These are phyloP conservation scores for Aspergillus latus DNA, from an alignment of 2,329 filamentous ascomycete genomes.

Conservation along the genomic window DNA sequence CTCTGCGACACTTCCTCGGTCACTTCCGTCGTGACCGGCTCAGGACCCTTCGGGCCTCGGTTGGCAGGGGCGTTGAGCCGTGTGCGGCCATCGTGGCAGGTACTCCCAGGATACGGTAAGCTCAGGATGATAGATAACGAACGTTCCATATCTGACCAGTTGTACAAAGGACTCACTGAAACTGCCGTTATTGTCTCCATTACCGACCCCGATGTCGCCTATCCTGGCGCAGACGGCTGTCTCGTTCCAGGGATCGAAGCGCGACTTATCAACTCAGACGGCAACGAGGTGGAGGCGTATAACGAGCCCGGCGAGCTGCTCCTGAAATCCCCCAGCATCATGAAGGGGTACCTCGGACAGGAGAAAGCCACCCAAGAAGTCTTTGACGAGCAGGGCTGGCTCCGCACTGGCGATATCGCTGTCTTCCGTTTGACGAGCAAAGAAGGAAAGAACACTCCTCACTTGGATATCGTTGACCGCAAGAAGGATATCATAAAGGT, in stretches of 20 bases:
- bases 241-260: background rate
- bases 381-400: conserved; percentile 60
- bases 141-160: background rate
- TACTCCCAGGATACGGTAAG: background rate
- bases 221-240: conserved; percentile 1
- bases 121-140: background rate
- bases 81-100: background rate
- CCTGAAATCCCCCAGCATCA: conserved; percentile 5
- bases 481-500: conserved; percentile 71
- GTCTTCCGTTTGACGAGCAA: conserved; percentile 34
- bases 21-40: background rate
- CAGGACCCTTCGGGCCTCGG: background rate
- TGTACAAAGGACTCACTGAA: conserved; percentile 6
- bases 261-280: conserved; percentile 5
- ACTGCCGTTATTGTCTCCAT: conserved; percentile 7
- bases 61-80: background rate
- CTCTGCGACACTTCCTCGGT: background rate
- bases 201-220: conserved; percentile 1
- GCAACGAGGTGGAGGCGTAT: conserved; percentile 1
- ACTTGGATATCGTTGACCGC: conserved; percentile 54
- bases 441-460: background rate
- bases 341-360: conserved; percentile 69
- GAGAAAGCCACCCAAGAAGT: conserved; percentile 68
- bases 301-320: conserved; percentile 7
- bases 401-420: conserved; percentile 68